Percentiles rank a stretch among this genome's conserved stretches.
These are phyloP conservation scores for Hymenoscyphus repandus DNA, from an alignment of 2,329 filamentous ascomycete species.

Conservation along the genomic window DNA sequence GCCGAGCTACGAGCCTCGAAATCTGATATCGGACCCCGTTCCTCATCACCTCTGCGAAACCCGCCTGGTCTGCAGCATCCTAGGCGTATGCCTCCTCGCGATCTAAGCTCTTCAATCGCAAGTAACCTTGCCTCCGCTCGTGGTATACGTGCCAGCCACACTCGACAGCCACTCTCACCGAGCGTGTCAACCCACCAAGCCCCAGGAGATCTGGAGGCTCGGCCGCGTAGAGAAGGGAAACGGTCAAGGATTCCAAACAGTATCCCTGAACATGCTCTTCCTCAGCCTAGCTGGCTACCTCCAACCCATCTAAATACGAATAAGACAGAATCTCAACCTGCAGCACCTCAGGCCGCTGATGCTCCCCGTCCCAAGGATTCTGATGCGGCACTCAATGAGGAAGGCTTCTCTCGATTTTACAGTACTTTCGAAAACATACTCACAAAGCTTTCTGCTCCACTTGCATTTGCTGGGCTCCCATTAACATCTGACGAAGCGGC, in stretches of 20 bases:
- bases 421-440: slow-evolving; percentile 85
- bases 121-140: slow-evolving; percentile 82
- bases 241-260: slow-evolving; percentile 43
- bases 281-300: slow-evolving; percentile 48
- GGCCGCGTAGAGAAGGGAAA: slow-evolving; percentile 45
- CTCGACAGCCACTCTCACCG: slow-evolving; percentile 64
- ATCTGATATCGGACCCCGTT: slow-evolving; percentile 26
- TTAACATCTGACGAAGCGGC: slow-evolving; percentile 52
- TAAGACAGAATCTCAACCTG: slow-evolving; percentile 25
- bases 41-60: slow-evolving; percentile 24
- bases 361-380: slow-evolving; percentile 24
- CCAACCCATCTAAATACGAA: slow-evolving; percentile 34
- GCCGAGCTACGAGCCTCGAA: slow-evolving; percentile 30
- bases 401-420: slow-evolving; percentile 87
- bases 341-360: slow-evolving; percentile 29
- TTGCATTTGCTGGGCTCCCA: slow-evolving; percentile 90
- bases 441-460: slow-evolving; percentile 79
- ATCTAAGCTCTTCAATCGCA: slow-evolving; percentile 76
- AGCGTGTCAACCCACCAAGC: slow-evolving; percentile 70
- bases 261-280: slow-evolving; percentile 44
- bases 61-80: slow-evolving; percentile 26
- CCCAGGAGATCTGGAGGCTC: slow-evolving; percentile 61
- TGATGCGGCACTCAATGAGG: slow-evolving; percentile 47
- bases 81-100: slow-evolving; percentile 49
- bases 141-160: slow-evolving; percentile 64